phyloP scores from a whole-genome alignment of 1,139 yeast genomes.

The Taphrina deformans region DNA sequence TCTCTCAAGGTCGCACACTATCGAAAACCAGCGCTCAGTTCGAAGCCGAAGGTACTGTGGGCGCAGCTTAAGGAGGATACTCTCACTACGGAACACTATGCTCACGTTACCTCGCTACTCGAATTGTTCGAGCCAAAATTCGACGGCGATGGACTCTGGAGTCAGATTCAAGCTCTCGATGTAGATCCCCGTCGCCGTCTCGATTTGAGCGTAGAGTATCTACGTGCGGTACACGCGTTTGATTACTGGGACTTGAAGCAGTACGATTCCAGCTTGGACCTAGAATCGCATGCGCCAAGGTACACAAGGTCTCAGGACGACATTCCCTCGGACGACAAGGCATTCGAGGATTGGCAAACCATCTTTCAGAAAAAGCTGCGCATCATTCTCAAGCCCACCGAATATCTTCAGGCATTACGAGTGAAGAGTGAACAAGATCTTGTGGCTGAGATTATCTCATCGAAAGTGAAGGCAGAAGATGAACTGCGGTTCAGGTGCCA shows the following conservation, averaged over 20 bases:
- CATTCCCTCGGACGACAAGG: conserved; percentile 30
- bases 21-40: conserved; percentile 22
- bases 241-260: conserved; percentile 38
- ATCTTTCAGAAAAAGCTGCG: conserved; percentile 30
- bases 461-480: conserved; percentile 38
- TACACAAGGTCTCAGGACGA: conserved; percentile 27
- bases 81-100: conserved; percentile 32
- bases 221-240: conserved; percentile 38
- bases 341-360: conserved; percentile 5
- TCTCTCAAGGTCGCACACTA: conserved; percentile 16
- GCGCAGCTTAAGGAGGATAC: not conserved
- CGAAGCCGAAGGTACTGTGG: conserved; percentile 21
- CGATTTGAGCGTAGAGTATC: conserved; percentile 38
- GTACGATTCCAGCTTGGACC: conserved; percentile 38
- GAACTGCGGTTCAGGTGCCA: conserved; percentile 39
- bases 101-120: conserved; percentile 24
- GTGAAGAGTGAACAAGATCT: conserved; percentile 37
- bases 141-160: conserved; percentile 3
- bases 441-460: conserved; percentile 32
- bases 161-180: conserved; percentile 36
- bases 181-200: conserved; percentile 10
- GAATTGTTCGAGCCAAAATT: conserved; percentile 28
- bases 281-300: conserved; percentile 35
- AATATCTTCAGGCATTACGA: conserved; percentile 37
- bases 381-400: conserved; percentile 36